Base-by-base conservation (phyloP, 2,329 filamentous ascomycete species). In the Botrytis tulipae region DNA sequence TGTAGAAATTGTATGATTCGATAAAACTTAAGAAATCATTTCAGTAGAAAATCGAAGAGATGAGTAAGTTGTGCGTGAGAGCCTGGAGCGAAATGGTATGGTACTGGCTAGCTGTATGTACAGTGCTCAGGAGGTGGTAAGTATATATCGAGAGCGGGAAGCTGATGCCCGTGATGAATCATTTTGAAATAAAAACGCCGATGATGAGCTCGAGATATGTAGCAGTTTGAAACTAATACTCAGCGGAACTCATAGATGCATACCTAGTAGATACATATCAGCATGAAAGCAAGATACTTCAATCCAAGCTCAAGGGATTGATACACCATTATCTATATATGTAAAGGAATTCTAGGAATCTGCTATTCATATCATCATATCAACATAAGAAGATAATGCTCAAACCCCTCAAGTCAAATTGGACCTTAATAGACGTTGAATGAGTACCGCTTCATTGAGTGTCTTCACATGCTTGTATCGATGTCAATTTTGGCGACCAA, bases 1-100 rank as follows among this genome's bases (percentile, higher is more conserved):
- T n/a, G 10, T 25, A 0, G 5, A n/a, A 3, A 14, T n/a, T 0
- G 12, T 4, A 51, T 25, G 0, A 14, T 51, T 35, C 35, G 5
- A 4, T 51, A 51, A 51, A n/a, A n/a, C 2, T 6, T 1, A 5
- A 51, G 10, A 51, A 51, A 4, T 51, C 48, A 14, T 14, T n/a
- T 14, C 3, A 0, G 25, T 9, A 48, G 46, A 25, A 25, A 48
- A 12, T 48, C 8, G 4, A 25, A 48, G 46, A 9, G 1, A 25
- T 22, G 46, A 48, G 46, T 22, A 48, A 25, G 9, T 48, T 1
- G 9, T 12, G 20, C 8, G 46, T 10, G 8, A 22, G 20, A 48
- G 20, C 44, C 7, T 46, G 44, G 44, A 46, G 44, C 2, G 46
- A 48, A 48, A 22, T 3, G 46, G 8, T 10, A 51, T n/a, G 22